phyloP scores from a whole-genome alignment of 2,329 filamentous ascomycete genomes.

The Seiridium unicorne region DNA sequence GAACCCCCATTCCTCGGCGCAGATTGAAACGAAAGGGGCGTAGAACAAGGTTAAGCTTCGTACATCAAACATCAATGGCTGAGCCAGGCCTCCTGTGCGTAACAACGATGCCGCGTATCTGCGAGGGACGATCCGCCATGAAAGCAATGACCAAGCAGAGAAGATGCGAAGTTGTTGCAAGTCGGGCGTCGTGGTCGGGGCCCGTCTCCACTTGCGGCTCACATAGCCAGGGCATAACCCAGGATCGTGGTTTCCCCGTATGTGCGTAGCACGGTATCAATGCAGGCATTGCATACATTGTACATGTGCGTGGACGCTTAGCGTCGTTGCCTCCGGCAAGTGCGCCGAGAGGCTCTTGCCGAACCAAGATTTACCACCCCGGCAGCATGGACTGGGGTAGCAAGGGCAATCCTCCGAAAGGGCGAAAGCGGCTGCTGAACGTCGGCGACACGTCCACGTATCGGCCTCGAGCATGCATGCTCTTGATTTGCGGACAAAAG shows the following conservation, averaged over 20 bases:
- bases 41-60: constrained; percentile 2
- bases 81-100: not conserved
- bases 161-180: not conserved
- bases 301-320: not conserved
- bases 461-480: too few species aligned
- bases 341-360: constrained; percentile 1
- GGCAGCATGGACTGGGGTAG: not conserved
- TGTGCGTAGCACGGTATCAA: not conserved
- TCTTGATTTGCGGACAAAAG: too few species aligned
- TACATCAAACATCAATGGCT: constrained; percentile 1
- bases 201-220: constrained; percentile 5
- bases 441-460: too few species aligned
- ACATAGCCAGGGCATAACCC: not conserved
- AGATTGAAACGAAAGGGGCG: constrained; percentile 1
- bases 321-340: not conserved
- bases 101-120: not conserved
- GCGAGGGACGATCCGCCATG: not conserved
- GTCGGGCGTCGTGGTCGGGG: not conserved
- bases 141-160: not conserved
- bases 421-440: too few species aligned
- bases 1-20: not conserved
- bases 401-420: not conserved
- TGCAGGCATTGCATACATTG: not conserved
- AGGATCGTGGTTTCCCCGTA: constrained; percentile 3
- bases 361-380: not conserved